Conservation (phyloP, 2,329 filamentous ascomycete genomes). For the Aspergillus jensenii region DNA sequence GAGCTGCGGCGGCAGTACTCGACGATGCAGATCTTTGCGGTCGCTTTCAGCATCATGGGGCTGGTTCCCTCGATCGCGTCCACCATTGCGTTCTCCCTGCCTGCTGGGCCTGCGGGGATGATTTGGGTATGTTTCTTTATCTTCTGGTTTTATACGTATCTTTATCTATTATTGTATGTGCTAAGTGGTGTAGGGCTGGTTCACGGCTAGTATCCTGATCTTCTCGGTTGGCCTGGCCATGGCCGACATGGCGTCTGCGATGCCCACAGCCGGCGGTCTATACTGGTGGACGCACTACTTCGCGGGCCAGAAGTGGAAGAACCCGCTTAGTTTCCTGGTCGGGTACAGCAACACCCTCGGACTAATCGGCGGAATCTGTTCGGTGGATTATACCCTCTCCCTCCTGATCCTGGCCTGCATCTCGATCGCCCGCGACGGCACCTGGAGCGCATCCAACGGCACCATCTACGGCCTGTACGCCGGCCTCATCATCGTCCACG, state of each 20-base stretch:
- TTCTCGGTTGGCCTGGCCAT: slow-evolving; percentile 62
- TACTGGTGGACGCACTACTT: slow-evolving; percentile 64
- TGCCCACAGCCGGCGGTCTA: slow-evolving; percentile 60
- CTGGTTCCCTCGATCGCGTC: slow-evolving; percentile 61
- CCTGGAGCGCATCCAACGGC: slow-evolving; percentile 57
- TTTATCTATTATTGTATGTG: neutral
- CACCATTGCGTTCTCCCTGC: slow-evolving; percentile 59
- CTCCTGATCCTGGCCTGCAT: slow-evolving; percentile 53
- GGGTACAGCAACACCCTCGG: slow-evolving; percentile 63
- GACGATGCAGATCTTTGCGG: slow-evolving; percentile 62
- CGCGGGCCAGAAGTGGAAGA: slow-evolving; percentile 54
- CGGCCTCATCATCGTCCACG: slow-evolving; percentile 55
- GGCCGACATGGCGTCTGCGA: slow-evolving; percentile 54
- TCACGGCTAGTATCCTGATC: slow-evolving; percentile 58
- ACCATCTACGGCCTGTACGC: slow-evolving; percentile 60
- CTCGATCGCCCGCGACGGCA: slow-evolving; percentile 56
- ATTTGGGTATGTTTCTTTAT: slow-evolving; percentile 51
- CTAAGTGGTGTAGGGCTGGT: slow-evolving; percentile 47
- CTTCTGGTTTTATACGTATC: neutral
- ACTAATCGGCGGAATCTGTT: slow-evolving; percentile 61
- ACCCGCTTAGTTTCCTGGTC: slow-evolving; percentile 60
- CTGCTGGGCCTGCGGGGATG: slow-evolving; percentile 61
- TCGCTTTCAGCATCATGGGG: slow-evolving; percentile 62
- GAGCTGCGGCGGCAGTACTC: slow-evolving; percentile 63
- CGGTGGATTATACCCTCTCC: slow-evolving; percentile 54